These are phyloP conservation scores for Aspergillus sclerotialis DNA, from an alignment of 2,329 filamentous ascomycete genomes.

Conservation along the genomic window DNA sequence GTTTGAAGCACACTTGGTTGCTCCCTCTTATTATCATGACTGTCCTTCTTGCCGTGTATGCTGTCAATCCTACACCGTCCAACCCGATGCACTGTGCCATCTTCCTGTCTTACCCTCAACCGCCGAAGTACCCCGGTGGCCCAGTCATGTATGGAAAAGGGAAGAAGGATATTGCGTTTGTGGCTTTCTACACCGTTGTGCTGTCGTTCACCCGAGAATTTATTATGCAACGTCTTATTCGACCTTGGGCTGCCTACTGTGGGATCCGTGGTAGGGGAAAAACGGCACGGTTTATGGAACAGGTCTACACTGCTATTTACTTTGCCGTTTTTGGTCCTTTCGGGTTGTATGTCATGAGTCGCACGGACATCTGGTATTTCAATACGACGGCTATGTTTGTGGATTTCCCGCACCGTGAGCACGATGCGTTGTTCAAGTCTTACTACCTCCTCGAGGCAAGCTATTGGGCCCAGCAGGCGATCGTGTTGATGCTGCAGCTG, in stretches of 20 bases:
- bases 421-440: conserved; percentile 78
- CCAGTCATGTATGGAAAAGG: conserved; percentile 78
- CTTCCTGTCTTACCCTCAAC: conserved; percentile 81
- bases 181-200: conserved; percentile 81
- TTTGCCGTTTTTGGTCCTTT: conserved; percentile 75
- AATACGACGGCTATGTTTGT: conserved; percentile 88
- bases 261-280: conserved; percentile 69
- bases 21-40: conserved; percentile 62
- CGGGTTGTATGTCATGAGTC: conserved; percentile 84
- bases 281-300: conserved; percentile 90
- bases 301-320: conserved; percentile 89
- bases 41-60: conserved; percentile 61
- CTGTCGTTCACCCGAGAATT: conserved; percentile 93
- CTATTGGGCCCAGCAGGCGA: conserved; percentile 92
- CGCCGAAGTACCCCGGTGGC: conserved; percentile 43
- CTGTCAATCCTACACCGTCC: conserved; percentile 65
- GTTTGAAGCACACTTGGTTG: conserved; percentile 53
- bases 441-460: conserved; percentile 93
- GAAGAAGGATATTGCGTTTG: conserved; percentile 76
- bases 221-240: conserved; percentile 83
- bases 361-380: conserved; percentile 93
- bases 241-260: conserved; percentile 63
- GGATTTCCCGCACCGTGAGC: conserved; percentile 73
- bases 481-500: conserved; percentile 77
- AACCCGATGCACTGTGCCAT: conserved; percentile 77